Base-by-base conservation (phyloP, 331 rosid species). In the Rhamnella rubrinervis region DNA sequence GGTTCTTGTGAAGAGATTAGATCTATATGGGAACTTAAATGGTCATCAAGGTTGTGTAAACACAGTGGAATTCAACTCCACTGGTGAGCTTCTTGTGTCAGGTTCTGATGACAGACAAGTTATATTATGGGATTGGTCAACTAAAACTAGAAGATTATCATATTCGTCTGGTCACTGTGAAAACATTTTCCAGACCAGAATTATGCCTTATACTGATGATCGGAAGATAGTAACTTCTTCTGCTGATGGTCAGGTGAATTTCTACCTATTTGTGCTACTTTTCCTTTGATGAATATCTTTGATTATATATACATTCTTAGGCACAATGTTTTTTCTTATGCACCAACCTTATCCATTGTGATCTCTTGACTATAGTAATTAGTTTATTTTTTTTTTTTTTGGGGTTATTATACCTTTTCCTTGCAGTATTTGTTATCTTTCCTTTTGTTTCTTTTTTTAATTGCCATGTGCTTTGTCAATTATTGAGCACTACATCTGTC, bases 1-100 rank as follows among this genome's bases (percentile, higher is more conserved):
- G 91, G 82, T 38, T 18, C 41, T 83, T 71, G 88, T 83, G 20
- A 74, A 73, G 71, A 74, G 70, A 31, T n/a, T 86, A 79, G 71
- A 64, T 81, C 78, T 83, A 28, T 78, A 78, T 65, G 86, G 81
- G 41, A 73, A 65, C 49, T 76, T 86, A 51, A 38, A 56, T 56
- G 90, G 90, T 64, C 90, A 83, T 51, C 77, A 73, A 66, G 90
- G 81, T 7, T 78, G 91, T 65, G 88, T 86, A 46, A 81, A 81
- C 62, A 85, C 81, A 5, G 77, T 83, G 50, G 86, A 86, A 68
- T 86, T 86, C 70, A 86, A 83, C 78, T 86, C 84, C 51, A 65
- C 74, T 39, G 91, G 91, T 12, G 88, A 83, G 65, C 59, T 81
- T 56, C 73, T 83, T 71, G 86, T 86, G 55, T 86, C 91, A 0